Evolutionary conservation across 257 asterid species (phyloP).

Genomic region (Gynochthodes officinalis): DNA sequence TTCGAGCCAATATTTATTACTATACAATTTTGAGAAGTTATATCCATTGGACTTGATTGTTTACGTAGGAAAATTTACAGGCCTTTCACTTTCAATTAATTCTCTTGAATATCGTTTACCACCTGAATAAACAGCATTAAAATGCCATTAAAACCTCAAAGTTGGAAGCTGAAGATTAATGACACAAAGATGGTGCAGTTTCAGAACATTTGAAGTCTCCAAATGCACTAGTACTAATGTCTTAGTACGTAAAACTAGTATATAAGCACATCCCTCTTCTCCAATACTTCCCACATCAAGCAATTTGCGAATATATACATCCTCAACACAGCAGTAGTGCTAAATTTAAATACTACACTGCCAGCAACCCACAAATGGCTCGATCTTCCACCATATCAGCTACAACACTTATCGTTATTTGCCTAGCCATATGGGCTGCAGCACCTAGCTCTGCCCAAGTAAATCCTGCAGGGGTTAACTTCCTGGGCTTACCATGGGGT

Average conservation of each 20-base stretch:
- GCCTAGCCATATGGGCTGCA: constrained; percentile 11
- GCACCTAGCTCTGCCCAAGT: neutral
- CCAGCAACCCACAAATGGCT: too few relatives aligned
- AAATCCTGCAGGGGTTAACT: neutral
- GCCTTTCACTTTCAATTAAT: too few relatives aligned
- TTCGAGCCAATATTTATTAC: too few relatives aligned
- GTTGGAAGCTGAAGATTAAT: neutral
- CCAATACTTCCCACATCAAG: neutral
- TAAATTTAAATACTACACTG: too few relatives aligned
- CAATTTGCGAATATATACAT: neutral
- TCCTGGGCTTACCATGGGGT: constrained; percentile 8
- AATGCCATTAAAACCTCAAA: neutral
- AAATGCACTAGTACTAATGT: too few relatives aligned
- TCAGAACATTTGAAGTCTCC: neutral
- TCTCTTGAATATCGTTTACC: neutral
- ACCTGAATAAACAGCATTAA: neutral
- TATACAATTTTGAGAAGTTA: too few relatives aligned
- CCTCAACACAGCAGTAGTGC: neutral
- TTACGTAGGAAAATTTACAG: too few relatives aligned
- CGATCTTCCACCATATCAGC: neutral
- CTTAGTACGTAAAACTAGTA: neutral
- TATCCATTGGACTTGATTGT: too few relatives aligned
- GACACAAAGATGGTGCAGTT: neutral
- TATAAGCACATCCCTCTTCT: neutral
- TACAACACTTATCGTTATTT: neutral